phyloP scores from a whole-genome alignment of 306 rosid genomes.

The Crotalaria pallida region DNA sequence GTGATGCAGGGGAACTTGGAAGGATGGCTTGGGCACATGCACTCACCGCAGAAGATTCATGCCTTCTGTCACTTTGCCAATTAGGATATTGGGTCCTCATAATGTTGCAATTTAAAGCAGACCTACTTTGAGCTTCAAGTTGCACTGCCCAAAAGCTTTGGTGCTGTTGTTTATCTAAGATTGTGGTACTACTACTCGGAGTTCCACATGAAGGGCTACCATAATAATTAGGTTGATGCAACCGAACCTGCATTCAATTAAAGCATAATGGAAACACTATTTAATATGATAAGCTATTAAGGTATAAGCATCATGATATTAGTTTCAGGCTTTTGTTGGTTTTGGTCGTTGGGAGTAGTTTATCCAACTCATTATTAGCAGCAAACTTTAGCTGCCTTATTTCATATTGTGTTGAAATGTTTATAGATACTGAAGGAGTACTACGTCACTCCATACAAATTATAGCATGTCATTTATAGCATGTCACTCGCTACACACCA shows the following conservation, averaged over 20 bases:
- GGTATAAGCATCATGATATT: not conserved
- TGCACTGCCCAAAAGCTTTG: conserved; percentile 47
- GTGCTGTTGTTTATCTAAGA: conserved; percentile 33
- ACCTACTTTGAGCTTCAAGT: conserved; percentile 38
- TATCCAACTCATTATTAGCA: conserved; percentile 13
- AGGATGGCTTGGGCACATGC: conserved; percentile 24
- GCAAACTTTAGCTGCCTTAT: conserved; percentile 17
- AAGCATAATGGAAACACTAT: conserved; percentile 11
- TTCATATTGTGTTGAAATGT: not conserved
- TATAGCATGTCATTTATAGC: no score
- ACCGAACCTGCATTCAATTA: conserved; percentile 29
- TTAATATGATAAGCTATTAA: not conserved
- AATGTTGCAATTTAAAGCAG: conserved; percentile 23
- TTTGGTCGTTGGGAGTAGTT: not conserved
- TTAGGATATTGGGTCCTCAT: conserved; percentile 34
- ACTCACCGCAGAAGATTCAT: conserved; percentile 18
- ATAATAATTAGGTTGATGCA: conserved; percentile 47
- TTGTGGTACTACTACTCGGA: conserved; percentile 31
- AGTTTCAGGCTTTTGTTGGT: not conserved
- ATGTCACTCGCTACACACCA: no score
- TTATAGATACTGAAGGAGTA: no score
- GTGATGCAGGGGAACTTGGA: conserved; percentile 32
- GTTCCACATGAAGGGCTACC: conserved; percentile 28
- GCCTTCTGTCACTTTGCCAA: conserved; percentile 52
- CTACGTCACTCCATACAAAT: no score